phyloP scores from a whole-genome alignment of 2,329 filamentous ascomycete species.

The Stagonosporopsis vannaccii region DNA sequence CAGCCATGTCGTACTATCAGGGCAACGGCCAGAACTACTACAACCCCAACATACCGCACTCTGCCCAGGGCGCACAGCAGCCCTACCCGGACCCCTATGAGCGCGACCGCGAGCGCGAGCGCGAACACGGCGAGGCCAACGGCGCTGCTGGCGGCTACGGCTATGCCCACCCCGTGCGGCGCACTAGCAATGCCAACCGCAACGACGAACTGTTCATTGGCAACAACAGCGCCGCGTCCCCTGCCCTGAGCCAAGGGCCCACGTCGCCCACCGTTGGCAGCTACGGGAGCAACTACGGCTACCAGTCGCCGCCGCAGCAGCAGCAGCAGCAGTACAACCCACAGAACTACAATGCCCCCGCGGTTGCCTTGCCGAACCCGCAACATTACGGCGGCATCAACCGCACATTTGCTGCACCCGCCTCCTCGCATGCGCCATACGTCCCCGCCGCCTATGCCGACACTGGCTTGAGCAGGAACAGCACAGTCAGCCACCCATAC shows the following conservation, averaged over 20 bases:
- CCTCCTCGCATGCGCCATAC: conserved; percentile 49
- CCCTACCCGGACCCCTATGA: conserved; percentile 49
- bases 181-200: conserved; percentile 47
- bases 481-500: conserved; percentile 45
- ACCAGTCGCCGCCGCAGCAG: conserved; percentile 48
- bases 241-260: conserved; percentile 36
- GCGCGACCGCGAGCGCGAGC: conserved; percentile 66
- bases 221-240: conserved; percentile 39
- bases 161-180: conserved; percentile 47
- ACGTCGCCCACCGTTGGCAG: conserved; percentile 37
- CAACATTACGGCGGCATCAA: conserved; percentile 62
- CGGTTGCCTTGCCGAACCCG: conserved; percentile 63
- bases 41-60: conserved; percentile 52
- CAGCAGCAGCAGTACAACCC: conserved; percentile 68
- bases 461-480: conserved; percentile 39
- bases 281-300: conserved; percentile 52
- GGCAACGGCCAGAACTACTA: conserved; percentile 62
- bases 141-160: conserved; percentile 49
- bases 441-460: conserved; percentile 56
- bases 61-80: conserved; percentile 47
- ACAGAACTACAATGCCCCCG: conserved; percentile 62
- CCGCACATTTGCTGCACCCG: conserved; percentile 43
- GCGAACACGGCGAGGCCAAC: conserved; percentile 68
- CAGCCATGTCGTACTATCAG: conserved; percentile 62
- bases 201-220: conserved; percentile 71